A percentile compares a stretch with the other conserved stretches of the same genome.
phyloP scores from a whole-genome alignment of 2,329 filamentous ascomycete genomes.

The Paecilomyces sp. region DNA sequence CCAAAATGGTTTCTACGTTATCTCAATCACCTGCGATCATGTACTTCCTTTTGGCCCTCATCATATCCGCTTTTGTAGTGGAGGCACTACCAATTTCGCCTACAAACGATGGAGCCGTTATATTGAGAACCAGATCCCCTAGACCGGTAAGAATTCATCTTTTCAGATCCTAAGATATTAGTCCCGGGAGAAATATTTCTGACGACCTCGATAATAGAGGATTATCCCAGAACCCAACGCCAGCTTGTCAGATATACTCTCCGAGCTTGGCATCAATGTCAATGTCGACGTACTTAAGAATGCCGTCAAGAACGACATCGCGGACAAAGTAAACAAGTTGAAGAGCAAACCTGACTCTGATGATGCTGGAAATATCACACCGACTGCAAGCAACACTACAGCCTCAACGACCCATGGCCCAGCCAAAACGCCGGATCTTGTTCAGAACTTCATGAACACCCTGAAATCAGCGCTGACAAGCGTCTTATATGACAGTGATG shows the following conservation, averaged over 20 bases:
- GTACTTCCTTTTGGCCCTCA: neutral
- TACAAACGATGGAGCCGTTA: neutral
- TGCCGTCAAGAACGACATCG: neutral
- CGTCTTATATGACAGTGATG: neutral
- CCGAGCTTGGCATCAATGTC: neutral
- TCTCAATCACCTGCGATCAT: neutral
- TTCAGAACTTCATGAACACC: neutral
- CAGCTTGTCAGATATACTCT: neutral
- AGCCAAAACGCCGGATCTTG: neutral
- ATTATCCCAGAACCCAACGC: neutral
- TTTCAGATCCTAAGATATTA: neutral
- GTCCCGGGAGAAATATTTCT: neutral
- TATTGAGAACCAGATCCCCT: neutral
- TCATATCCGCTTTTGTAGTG: neutral
- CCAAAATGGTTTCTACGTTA: neutral
- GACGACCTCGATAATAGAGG: neutral
- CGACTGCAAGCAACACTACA: neutral
- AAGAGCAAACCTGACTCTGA: neutral
- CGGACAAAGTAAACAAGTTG: neutral
- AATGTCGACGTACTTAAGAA: neutral
- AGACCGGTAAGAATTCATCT: neutral
- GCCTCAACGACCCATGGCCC: no score
- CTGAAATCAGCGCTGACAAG: neutral
- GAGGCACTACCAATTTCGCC: neutral
- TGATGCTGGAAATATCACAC: neutral